Evolutionary conservation across 2,329 filamentous ascomycete genomes (phyloP).

Genomic region (Thelonectria discophora): DNA sequence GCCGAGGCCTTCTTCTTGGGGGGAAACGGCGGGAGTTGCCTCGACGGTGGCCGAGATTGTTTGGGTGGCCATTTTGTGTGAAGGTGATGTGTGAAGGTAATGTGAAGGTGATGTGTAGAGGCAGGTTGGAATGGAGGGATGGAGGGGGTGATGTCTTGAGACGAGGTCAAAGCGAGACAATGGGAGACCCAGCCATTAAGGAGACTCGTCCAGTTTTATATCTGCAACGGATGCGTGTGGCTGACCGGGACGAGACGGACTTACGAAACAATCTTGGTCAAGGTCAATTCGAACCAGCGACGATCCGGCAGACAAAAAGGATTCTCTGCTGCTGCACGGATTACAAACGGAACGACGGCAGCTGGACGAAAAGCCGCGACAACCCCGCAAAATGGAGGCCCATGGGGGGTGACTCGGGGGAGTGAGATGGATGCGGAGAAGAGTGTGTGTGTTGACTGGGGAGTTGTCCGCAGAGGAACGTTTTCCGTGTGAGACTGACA

Average conservation of each 20-base stretch:
- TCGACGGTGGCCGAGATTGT: constrained; percentile 17
- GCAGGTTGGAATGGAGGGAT: background rate
- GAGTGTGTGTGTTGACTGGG: background rate
- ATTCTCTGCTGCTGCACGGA: background rate
- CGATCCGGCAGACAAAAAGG: constrained; percentile 6
- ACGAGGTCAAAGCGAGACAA: constrained; percentile 2
- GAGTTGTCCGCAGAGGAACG: background rate
- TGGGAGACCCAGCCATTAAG: too few relatives aligned
- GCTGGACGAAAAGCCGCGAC: constrained; percentile 3
- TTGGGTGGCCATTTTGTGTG: constrained; percentile 11
- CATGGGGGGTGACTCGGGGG: constrained; percentile 4
- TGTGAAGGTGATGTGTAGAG: background rate
- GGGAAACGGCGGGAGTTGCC: constrained; percentile 45
- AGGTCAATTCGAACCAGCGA: background rate
- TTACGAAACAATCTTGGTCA: constrained; percentile 9
- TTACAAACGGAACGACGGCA: constrained; percentile 16
- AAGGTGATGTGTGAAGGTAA: background rate
- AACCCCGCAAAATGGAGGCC: constrained; percentile 18
- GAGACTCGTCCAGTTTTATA: constrained; percentile 12
- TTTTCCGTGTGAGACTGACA: background rate
- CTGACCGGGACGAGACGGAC: constrained; percentile 4
- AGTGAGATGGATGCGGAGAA: constrained; percentile 7
- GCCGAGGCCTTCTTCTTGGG: constrained; percentile 46
- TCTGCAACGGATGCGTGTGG: constrained; percentile 1
- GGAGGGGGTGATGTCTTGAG: background rate